A percentile compares a stretch with the other conserved stretches of the same genome.
Evolutionary conservation across 768 basidiomycete species (phyloP).

Genomic region (Sarcodon sp.): DNA sequence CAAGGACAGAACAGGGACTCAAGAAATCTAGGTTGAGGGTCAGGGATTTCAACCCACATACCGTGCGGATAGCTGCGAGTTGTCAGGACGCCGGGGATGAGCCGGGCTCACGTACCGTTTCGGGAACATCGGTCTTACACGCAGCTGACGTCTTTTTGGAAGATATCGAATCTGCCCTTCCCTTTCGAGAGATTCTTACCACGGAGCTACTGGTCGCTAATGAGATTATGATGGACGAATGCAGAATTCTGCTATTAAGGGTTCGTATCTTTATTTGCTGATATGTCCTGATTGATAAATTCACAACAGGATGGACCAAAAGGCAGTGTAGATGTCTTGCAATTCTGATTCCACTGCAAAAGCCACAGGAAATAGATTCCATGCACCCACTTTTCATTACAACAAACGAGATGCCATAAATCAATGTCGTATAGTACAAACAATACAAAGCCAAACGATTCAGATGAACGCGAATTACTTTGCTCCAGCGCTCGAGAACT

Average conservation of each 20-base stretch:
- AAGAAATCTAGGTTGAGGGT: background rate
- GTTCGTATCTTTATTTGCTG: background rate
- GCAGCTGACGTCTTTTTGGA: background rate
- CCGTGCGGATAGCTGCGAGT: background rate
- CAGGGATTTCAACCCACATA: background rate
- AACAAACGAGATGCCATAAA: background rate
- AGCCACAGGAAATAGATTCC: background rate
- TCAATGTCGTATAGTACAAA: background rate
- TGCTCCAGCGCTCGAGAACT: constrained; percentile 17
- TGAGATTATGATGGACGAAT: background rate
- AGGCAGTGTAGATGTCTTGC: background rate
- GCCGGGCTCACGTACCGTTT: background rate
- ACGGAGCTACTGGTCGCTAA: background rate
- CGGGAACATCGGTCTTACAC: background rate
- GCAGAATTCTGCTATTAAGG: background rate
- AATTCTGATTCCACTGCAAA: background rate
- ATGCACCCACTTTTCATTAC: background rate
- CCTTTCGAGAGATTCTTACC: background rate
- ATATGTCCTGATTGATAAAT: background rate
- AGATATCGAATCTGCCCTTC: background rate
- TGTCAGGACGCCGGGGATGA: background rate
- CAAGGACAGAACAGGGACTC: background rate
- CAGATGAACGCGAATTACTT: constrained; percentile 9
- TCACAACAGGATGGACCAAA: background rate
- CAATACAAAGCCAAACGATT: background rate